Base-by-base conservation (phyloP, 441 rosid species). In the Croton setiger region DNA sequence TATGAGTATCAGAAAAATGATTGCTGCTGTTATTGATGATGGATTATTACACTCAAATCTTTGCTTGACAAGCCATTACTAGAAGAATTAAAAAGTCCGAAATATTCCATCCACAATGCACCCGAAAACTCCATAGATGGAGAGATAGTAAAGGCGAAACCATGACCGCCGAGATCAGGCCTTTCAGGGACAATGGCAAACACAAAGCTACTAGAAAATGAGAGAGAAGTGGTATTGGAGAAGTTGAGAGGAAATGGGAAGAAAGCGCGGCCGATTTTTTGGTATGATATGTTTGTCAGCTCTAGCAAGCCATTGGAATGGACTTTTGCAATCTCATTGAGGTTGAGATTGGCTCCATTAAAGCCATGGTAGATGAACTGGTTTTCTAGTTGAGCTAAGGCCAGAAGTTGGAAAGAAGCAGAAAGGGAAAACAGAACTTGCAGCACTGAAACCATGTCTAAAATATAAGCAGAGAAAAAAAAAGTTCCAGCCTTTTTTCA, bases 341-440 rank as follows among this genome's bases (percentile, higher is more conserved):
- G 72, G 1, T 14, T 2, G 55, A 88, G 74, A 51, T 78, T 56
- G 17, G 76, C 71, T 37, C 68, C 64, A 0, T 7, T 58, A 75
- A 86, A 85, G 73, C 82, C 75, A 51, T 78, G 69, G 63, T 45
- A 78, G 73, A 74, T 5, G 66, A 88, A 83, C 0, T 84, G 78
- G 51, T 41, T 47, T 15, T 57, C 52, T 14, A 7, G 8, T 39
- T 81, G 18, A 3, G 55, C 76, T 0, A 66, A 75, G 73, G 73
- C 72, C 4, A 63, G 2, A 10, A 6, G 63, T 58, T 71, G 31
- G 12, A 72, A 18, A 31, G 63, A 59, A 39, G 71, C 21, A 23
- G 13, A 7, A 27, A 67, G 37, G 18, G 18, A 17, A 20, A 77
- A 51, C 70, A 48, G 68, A 15, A 79, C 7, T 36, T 20, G 1